Percentiles rank a stretch among this genome's conserved stretches.
These are phyloP conservation scores for Cytospora paraplurivora DNA, from an alignment of 2,329 filamentous ascomycete genomes.

Conservation along the genomic window DNA sequence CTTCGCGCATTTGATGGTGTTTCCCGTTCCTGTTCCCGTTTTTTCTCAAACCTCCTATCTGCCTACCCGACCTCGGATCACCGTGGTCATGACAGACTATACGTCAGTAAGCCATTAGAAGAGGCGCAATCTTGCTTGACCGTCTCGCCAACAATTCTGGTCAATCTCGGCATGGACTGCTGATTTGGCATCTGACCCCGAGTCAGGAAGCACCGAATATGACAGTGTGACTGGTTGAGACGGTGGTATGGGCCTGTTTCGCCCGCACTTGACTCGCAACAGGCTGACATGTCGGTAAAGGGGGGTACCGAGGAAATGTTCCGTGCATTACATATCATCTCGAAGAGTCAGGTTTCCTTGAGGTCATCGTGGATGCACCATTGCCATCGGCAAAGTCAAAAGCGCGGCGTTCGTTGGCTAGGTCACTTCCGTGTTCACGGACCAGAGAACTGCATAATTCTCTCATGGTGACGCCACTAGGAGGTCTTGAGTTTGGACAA, in stretches of 20 bases:
- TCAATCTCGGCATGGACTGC: slow-evolving; percentile 26
- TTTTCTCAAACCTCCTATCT: slow-evolving; percentile 11
- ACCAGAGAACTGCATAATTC: slow-evolving; percentile 11
- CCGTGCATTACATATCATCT: slow-evolving; percentile 3
- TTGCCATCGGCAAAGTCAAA: slow-evolving; percentile 7
- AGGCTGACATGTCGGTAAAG: background rate
- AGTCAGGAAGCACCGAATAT: slow-evolving; percentile 23
- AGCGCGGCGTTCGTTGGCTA: background rate
- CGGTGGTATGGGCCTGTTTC: slow-evolving; percentile 26
- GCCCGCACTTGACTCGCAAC: slow-evolving; percentile 26
- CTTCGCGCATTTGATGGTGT: background rate
- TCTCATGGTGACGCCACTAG: slow-evolving; percentile 23
- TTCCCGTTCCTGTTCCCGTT: background rate
- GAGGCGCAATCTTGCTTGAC: slow-evolving; percentile 13
- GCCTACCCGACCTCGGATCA: slow-evolving; percentile 20
- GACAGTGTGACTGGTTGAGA: slow-evolving; percentile 13
- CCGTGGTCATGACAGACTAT: slow-evolving; percentile 7
- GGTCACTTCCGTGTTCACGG: slow-evolving; percentile 7
- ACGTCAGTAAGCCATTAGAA: slow-evolving; percentile 20
- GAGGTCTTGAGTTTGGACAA: slow-evolving; percentile 20
- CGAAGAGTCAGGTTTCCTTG: slow-evolving; percentile 7
- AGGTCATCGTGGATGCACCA: slow-evolving; percentile 16
- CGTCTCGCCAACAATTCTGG: slow-evolving; percentile 14
- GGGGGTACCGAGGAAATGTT: slow-evolving; percentile 5
- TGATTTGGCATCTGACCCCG: slow-evolving; percentile 17